Evolutionary conservation across 768 basidiomycete species (phyloP).

Genomic region (Pleurotus ostreatus): DNA sequence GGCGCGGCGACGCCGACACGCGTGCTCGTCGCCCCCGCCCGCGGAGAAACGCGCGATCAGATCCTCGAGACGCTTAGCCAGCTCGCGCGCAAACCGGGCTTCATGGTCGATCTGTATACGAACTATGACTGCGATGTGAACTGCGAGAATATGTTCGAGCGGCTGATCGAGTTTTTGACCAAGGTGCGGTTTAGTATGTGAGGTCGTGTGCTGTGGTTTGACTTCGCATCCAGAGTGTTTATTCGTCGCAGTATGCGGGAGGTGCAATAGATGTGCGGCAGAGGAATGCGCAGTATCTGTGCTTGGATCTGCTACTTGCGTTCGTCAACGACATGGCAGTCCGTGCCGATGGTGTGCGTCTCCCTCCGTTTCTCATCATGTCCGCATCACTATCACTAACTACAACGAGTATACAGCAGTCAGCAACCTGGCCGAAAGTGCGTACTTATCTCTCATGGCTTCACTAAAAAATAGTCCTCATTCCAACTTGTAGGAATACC

Average conservation of each 20-base stretch:
- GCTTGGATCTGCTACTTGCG: constrained; percentile 80
- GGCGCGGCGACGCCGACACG: constrained; percentile 48
- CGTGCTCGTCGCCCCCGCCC: constrained; percentile 67
- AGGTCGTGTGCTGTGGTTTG: constrained; percentile 11
- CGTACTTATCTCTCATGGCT: constrained; percentile 15
- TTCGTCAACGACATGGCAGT: constrained; percentile 87
- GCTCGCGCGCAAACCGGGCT: constrained; percentile 77
- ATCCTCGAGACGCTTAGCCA: constrained; percentile 85
- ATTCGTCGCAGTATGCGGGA: constrained; percentile 57
- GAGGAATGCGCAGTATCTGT: constrained; percentile 79
- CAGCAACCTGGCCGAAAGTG: constrained; percentile 57
- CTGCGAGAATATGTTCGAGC: constrained; percentile 93
- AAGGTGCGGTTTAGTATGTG: constrained; percentile 43
- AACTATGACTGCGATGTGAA: constrained; percentile 98
- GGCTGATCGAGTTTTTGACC: constrained; percentile 82
- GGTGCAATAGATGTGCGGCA: constrained; percentile 60
- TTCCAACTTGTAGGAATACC: constrained; percentile 40
- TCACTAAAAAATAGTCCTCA: too few relatives aligned
- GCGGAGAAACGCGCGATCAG: constrained; percentile 83
- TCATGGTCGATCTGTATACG: constrained; percentile 93
- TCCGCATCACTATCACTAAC: too few relatives aligned
- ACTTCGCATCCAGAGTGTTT: constrained; percentile 58
- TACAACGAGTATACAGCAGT: constrained; percentile 17
- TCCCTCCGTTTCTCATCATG: neutral
- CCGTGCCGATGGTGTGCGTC: constrained; percentile 48